Percentiles rank a stretch among this genome's conserved stretches.
These are phyloP conservation scores for Annulohypoxylon stygium DNA, from an alignment of 495 filamentous ascomycete species.

Conservation along the genomic window DNA sequence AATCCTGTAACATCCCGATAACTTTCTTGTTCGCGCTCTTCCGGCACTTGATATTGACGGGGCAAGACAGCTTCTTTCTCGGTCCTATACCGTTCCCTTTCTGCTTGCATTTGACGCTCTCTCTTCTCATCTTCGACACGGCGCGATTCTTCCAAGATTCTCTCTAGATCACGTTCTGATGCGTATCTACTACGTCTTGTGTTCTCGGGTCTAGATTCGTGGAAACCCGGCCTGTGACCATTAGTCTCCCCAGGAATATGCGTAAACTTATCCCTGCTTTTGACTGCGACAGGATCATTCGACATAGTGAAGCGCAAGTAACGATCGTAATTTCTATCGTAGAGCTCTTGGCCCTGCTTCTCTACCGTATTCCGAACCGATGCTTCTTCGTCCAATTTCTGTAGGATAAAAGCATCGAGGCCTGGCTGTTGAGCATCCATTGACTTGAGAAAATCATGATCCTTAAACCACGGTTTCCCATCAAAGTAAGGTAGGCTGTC, in stretches of 20 bases:
- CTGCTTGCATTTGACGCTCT: conserved; percentile 75
- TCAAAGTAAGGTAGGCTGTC: conserved; percentile 60
- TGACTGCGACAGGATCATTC: conserved; percentile 62
- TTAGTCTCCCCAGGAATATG: conserved; percentile 42
- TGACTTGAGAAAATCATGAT: conserved; percentile 52
- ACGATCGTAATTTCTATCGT: conserved; percentile 59
- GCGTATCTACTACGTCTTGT: conserved; percentile 71
- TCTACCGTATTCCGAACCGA: conserved; percentile 46
- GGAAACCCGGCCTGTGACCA: conserved; percentile 55
- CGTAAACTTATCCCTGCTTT: conserved; percentile 59
- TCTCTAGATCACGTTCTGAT: conserved; percentile 80
- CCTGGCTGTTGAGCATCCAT: conserved; percentile 44
- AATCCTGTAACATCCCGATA: conserved; percentile 82
- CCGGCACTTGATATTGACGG: conserved; percentile 72
- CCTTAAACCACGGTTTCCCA: conserved; percentile 59
- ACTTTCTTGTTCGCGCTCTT: conserved; percentile 62
- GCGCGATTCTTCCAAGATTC: conserved; percentile 80
- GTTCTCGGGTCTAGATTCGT: conserved; percentile 70
- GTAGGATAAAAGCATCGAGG: conserved; percentile 54
- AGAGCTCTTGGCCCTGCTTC: conserved; percentile 48
- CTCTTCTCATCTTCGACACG: conserved; percentile 80
- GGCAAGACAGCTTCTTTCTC: conserved; percentile 89
- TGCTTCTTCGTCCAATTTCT: conserved; percentile 45
- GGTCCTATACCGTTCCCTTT: conserved; percentile 78
- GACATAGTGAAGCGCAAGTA: conserved; percentile 66